Percentiles rank a stretch among this genome's conserved stretches.
Conservation (phyloP, 306 rosid genomes). For the Cucurbita pepo region DNA sequence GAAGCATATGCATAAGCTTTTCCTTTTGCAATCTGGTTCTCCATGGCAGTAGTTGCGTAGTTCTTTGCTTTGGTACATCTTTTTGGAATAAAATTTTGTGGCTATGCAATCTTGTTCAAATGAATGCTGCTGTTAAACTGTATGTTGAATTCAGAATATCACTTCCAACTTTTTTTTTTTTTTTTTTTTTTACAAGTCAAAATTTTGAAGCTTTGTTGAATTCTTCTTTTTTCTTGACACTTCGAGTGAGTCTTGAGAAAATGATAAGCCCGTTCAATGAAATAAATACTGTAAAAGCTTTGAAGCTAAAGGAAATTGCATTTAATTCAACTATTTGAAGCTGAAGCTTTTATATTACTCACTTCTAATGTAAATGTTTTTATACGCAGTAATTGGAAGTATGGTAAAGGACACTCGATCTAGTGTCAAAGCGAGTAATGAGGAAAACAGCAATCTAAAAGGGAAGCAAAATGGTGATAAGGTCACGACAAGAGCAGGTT, state of each 20-base stretch:
- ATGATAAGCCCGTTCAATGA: background rate
- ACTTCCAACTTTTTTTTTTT: background rate
- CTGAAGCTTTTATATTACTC: background rate
- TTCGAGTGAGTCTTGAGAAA: background rate
- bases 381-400: constrained; percentile 7
- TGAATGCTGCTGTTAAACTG: background rate
- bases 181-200: background rate
- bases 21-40: background rate
- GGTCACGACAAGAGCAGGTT: constrained; percentile 17
- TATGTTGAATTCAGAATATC: background rate
- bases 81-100: background rate
- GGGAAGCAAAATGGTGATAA: constrained; percentile 15
- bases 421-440: constrained; percentile 30
- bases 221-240: background rate
- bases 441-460: constrained; percentile 17
- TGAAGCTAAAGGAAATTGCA: background rate
- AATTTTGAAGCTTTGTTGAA: background rate
- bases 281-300: background rate
- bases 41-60: background rate
- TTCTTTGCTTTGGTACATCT: background rate
- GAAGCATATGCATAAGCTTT: background rate
- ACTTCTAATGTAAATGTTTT: background rate
- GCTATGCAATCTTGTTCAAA: background rate
- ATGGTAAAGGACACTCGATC: constrained; percentile 44
- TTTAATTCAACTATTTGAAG: background rate